Conservation (phyloP, 2,329 filamentous ascomycete species). For the Nigrospora oryzae region DNA sequence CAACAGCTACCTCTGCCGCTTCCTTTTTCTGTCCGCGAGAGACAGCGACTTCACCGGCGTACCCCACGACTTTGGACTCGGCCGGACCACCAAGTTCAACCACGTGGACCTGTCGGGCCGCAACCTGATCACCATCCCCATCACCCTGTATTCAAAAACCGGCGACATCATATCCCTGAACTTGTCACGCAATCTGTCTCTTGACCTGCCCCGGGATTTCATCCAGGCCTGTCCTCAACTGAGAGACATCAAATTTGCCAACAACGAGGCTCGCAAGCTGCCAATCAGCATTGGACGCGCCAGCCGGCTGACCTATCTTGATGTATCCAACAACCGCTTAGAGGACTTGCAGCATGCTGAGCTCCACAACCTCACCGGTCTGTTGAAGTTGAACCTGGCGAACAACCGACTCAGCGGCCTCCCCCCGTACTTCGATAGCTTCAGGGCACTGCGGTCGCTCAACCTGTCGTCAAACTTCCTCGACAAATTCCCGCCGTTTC, state of each 20-base stretch:
- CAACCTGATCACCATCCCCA: constrained; percentile 90
- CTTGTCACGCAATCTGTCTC: constrained; percentile 80
- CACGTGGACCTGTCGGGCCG: constrained; percentile 86
- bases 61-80: constrained; percentile 72
- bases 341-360: constrained; percentile 82
- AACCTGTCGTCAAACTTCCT: constrained; percentile 94
- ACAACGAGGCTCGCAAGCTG: constrained; percentile 82
- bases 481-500: constrained; percentile 72
- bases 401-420: constrained; percentile 82
- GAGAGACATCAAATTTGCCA: constrained; percentile 90
- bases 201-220: constrained; percentile 93
- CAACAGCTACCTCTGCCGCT: constrained; percentile 93
- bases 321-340: constrained; percentile 89
- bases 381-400: constrained; percentile 85
- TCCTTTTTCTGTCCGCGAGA: constrained; percentile 86
- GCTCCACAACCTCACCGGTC: constrained; percentile 62
- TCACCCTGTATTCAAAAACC: constrained; percentile 85
- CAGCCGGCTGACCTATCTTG: constrained; percentile 73
- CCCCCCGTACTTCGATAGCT: constrained; percentile 75
- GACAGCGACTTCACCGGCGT: constrained; percentile 71
- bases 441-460: constrained; percentile 69
- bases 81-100: constrained; percentile 81
- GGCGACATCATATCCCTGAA: constrained; percentile 92
- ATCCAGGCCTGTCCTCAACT: constrained; percentile 88
- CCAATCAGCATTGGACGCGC: constrained; percentile 80